Evolutionary conservation across 345 rosid genomes (phyloP).

Genomic region (Hypericum perforatum): DNA sequence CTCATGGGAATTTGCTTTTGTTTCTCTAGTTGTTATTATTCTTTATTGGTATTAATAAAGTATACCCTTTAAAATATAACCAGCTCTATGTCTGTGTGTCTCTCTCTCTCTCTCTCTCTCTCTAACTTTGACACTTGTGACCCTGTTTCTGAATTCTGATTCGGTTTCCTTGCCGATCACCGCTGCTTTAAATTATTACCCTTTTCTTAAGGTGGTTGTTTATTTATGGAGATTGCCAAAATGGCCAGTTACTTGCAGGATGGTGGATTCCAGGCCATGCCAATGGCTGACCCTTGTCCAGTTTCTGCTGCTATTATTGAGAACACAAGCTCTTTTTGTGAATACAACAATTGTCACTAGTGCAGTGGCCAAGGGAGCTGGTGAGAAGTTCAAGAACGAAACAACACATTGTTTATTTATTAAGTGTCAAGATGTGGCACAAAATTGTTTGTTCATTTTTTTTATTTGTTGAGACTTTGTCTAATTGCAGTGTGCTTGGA

Average conservation of each 20-base stretch:
- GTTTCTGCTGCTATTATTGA: constrained; percentile 30
- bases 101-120: too few relatives aligned
- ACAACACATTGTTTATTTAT: background rate
- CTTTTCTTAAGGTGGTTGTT: background rate
- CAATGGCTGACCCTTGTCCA: constrained; percentile 34
- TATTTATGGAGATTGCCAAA: background rate
- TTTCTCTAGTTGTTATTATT: background rate
- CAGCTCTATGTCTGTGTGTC: too few relatives aligned
- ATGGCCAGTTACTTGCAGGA: constrained; percentile 30
- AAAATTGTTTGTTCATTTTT: background rate
- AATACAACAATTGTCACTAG: constrained; percentile 45
- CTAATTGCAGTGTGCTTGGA: constrained; percentile 75
- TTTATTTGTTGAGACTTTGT: background rate
- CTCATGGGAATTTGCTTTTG: background rate
- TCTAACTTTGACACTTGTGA: too few relatives aligned
- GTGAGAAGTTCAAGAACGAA: constrained; percentile 24
- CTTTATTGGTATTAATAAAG: background rate
- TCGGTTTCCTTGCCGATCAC: too few relatives aligned
- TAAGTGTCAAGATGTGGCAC: background rate
- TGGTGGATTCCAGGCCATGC: constrained; percentile 41
- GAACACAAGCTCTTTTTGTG: constrained; percentile 38
- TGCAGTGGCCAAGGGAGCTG: constrained; percentile 81
- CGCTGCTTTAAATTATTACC: background rate
- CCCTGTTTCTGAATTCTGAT: too few relatives aligned
- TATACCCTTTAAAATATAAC: too few relatives aligned